Evolutionary conservation across 192 early-diverging fungal species (phyloP).

Genomic region (Entomortierella lignicola): DNA sequence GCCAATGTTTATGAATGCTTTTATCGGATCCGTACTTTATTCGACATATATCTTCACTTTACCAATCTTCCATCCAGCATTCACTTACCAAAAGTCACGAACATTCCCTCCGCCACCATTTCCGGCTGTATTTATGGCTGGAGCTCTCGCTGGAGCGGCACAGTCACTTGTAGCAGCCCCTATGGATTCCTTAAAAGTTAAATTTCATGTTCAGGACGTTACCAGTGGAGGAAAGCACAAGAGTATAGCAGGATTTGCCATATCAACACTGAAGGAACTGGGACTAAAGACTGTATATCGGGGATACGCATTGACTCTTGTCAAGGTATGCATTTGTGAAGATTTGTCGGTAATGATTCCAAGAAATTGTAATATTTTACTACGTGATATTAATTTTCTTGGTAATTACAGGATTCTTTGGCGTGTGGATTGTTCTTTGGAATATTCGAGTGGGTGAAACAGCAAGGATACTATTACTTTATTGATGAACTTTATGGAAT

Average conservation of each 20-base stretch:
- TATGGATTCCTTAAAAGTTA: conserved; percentile 76
- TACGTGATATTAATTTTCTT: no score
- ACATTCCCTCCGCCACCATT: conserved; percentile 66
- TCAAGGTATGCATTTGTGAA: conserved; percentile 54
- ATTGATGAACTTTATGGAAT: conserved; percentile 62
- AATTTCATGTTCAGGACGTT: conserved; percentile 81
- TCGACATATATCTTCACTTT: conserved; percentile 77
- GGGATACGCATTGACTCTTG: conserved; percentile 63
- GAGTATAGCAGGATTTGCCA: conserved; percentile 75
- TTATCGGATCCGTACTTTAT: conserved; percentile 79
- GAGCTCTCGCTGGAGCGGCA: conserved; percentile 77
- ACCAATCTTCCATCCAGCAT: conserved; percentile 62
- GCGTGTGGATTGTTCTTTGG: conserved; percentile 84
- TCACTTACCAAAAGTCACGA: conserved; percentile 55
- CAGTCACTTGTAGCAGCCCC: conserved; percentile 81
- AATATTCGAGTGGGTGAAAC: conserved; percentile 80
- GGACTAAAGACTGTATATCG: conserved; percentile 66
- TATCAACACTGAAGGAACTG: conserved; percentile 64
- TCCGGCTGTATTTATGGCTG: conserved; percentile 62
- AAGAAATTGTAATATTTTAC: no score
- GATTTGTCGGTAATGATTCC: no score
- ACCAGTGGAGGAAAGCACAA: conserved; percentile 77
- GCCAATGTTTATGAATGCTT: conserved; percentile 78
- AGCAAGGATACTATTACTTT: conserved; percentile 74
- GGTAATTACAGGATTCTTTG: conserved; percentile 77